Percentiles rank a stretch among this genome's conserved stretches.
Conservation (phyloP, 2,329 filamentous ascomycete genomes). For the Sarocladium kiliense region DNA sequence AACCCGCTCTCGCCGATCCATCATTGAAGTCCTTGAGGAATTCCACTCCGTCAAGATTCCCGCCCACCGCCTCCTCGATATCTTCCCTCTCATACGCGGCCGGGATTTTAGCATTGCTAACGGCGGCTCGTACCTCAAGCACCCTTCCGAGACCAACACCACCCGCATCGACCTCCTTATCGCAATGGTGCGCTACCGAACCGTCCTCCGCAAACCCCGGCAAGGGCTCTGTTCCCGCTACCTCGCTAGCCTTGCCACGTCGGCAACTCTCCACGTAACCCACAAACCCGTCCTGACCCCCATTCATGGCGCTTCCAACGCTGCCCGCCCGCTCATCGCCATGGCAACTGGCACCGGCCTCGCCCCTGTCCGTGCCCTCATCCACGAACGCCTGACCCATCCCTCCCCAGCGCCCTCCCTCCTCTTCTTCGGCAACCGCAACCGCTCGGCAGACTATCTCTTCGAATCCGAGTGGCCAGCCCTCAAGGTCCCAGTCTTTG, state of each 20-base stretch:
- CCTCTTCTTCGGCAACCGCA: constrained; percentile 84
- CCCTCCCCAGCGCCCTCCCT: constrained; percentile 36
- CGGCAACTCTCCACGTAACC: constrained; percentile 56
- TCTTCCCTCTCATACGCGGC: constrained; percentile 80
- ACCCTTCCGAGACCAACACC: constrained; percentile 17
- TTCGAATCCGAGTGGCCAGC: constrained; percentile 70
- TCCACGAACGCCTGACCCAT: constrained; percentile 61
- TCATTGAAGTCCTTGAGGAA: constrained; percentile 87
- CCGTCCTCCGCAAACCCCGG: constrained; percentile 76
- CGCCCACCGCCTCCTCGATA: constrained; percentile 62
- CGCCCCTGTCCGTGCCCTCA: constrained; percentile 74
- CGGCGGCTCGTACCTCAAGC: constrained; percentile 44
- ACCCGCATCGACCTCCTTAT: constrained; percentile 67
- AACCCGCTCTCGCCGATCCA: constrained; percentile 80
- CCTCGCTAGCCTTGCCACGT: constrained; percentile 57
- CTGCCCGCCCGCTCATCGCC: constrained; percentile 59
- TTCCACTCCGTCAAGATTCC: constrained; percentile 82
- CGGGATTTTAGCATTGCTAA: constrained; percentile 91
- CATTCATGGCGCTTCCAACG: constrained; percentile 32
- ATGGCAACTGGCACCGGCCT: constrained; percentile 84
- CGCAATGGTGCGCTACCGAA: constrained; percentile 87
- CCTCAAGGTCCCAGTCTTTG: constrained; percentile 23
- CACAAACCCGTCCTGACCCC: constrained; percentile 42
- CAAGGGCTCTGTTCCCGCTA: constrained; percentile 90
- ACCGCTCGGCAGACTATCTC: constrained; percentile 69